Conservation (phyloP, 805 yeast genomes). For the Komagataella ulmi region DNA sequence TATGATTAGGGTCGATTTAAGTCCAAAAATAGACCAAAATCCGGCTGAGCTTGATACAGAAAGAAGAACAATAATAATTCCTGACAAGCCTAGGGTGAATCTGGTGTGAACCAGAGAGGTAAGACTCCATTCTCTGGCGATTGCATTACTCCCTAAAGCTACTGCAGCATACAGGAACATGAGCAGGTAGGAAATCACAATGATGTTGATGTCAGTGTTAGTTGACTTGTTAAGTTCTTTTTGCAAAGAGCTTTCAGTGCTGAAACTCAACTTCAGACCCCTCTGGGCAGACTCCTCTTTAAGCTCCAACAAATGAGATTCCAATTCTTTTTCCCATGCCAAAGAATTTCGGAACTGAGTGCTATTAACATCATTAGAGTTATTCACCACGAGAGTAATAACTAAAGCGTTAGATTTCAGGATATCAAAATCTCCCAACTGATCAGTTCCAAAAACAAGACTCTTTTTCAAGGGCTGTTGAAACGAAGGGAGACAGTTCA, state of each 20-base stretch:
- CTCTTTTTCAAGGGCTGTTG: constrained; percentile 79
- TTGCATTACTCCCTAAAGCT: constrained; percentile 47
- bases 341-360: constrained; percentile 23
- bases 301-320: constrained; percentile 33
- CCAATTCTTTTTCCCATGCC: constrained; percentile 68
- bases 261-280: constrained; percentile 57
- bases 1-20: constrained; percentile 80
- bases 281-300: constrained; percentile 28
- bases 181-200: constrained; percentile 60
- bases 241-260: constrained; percentile 73
- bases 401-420: constrained; percentile 60
- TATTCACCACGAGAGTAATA: constrained; percentile 58
- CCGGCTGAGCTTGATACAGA: constrained; percentile 83
- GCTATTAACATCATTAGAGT: constrained; percentile 29
- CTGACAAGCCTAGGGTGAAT: constrained; percentile 69
- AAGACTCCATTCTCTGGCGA: not conserved
- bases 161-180: constrained; percentile 86
- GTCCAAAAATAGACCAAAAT: constrained; percentile 56
- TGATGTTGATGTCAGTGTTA: constrained; percentile 61
- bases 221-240: constrained; percentile 75
- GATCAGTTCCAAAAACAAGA: constrained; percentile 45
- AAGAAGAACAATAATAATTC: constrained; percentile 66
- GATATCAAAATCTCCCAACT: constrained; percentile 27
- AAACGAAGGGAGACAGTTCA: constrained; percentile 77
- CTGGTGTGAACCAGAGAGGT: constrained; percentile 34